Evolutionary conservation across 208 protist species (phyloP).

Genomic region (Leishmania martiniquensis): DNA sequence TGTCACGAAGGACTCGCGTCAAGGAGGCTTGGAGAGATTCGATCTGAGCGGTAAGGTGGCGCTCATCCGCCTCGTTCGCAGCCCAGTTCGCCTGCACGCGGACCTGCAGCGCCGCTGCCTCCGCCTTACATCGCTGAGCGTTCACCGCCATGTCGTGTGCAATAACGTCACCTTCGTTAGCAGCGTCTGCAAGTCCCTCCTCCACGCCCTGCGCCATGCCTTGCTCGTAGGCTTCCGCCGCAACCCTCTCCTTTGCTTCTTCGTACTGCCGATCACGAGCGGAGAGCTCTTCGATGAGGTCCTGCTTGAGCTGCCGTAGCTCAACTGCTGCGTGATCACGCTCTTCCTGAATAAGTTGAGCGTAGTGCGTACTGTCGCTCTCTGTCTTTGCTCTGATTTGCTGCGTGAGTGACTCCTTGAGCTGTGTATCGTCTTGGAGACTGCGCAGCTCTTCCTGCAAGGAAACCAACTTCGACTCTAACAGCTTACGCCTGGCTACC

Average conservation of each 20-base stretch:
- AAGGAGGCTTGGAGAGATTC: conserved; percentile 34
- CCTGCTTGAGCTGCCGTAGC: conserved; percentile 64
- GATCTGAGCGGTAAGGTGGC: conserved; percentile 40
- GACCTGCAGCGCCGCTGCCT: conserved; percentile 55
- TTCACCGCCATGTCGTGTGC: conserved; percentile 57
- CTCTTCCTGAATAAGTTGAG: conserved; percentile 69
- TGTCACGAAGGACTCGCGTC: conserved; percentile 25
- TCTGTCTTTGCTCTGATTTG: conserved; percentile 64
- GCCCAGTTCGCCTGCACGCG: conserved; percentile 43
- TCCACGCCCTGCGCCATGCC: conserved; percentile 59
- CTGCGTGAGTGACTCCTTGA: conserved; percentile 64
- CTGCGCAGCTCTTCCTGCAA: conserved; percentile 50
- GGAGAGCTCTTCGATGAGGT: conserved; percentile 63
- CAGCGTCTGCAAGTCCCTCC: conserved; percentile 52
- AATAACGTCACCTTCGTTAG: conserved; percentile 49
- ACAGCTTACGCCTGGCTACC: conserved; percentile 36
- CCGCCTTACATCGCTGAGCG: conserved; percentile 48
- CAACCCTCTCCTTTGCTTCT: conserved; percentile 47
- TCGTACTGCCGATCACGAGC: conserved; percentile 56
- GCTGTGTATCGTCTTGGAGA: conserved; percentile 40
- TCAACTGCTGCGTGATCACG: conserved; percentile 53
- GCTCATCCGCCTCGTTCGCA: conserved; percentile 49
- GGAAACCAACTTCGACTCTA: conserved; percentile 51
- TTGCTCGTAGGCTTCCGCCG: conserved; percentile 60
- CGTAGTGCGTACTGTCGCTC: conserved; percentile 63